Conservation (phyloP, 2,329 filamentous ascomycete genomes). For the Pyrenochaeta sp. region DNA sequence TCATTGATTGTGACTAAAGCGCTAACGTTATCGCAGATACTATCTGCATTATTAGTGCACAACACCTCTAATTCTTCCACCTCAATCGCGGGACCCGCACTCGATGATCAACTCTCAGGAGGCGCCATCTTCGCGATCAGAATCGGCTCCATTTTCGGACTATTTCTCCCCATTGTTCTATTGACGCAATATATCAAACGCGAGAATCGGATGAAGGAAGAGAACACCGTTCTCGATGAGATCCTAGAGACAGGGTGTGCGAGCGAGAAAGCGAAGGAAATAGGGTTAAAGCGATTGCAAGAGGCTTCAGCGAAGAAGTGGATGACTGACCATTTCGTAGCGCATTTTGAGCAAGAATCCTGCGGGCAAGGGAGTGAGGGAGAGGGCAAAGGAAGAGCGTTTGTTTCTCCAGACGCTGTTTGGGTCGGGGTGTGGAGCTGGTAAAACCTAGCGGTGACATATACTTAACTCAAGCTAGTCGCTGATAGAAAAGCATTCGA, state of each 20-base stretch:
- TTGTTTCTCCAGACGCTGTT: background rate
- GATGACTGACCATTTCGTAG: background rate
- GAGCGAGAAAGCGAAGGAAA: background rate
- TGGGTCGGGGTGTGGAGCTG: no score
- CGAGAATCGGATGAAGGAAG: background rate
- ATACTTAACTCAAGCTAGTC: no score
- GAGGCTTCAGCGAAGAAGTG: slow-evolving; percentile 5
- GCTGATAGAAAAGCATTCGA: no score
- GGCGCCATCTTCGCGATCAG: slow-evolving; percentile 6
- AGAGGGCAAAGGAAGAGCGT: background rate
- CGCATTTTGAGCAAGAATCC: background rate
- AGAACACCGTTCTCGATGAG: slow-evolving; percentile 2
- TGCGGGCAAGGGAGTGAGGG: background rate
- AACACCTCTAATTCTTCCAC: background rate
- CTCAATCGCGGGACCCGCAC: background rate
- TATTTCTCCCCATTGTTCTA: slow-evolving; percentile 5
- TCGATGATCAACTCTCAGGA: background rate
- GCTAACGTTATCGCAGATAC: background rate
- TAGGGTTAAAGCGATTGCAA: slow-evolving; percentile 8
- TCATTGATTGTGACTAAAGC: background rate
- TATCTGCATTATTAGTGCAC: background rate
- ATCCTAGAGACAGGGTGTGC: background rate
- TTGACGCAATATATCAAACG: slow-evolving; percentile 1
- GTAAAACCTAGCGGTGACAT: background rate
- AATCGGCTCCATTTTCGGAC: slow-evolving; percentile 2